Base-by-base conservation (phyloP, 2,329 filamentous ascomycete species). In the Sporothrix sp. region DNA sequence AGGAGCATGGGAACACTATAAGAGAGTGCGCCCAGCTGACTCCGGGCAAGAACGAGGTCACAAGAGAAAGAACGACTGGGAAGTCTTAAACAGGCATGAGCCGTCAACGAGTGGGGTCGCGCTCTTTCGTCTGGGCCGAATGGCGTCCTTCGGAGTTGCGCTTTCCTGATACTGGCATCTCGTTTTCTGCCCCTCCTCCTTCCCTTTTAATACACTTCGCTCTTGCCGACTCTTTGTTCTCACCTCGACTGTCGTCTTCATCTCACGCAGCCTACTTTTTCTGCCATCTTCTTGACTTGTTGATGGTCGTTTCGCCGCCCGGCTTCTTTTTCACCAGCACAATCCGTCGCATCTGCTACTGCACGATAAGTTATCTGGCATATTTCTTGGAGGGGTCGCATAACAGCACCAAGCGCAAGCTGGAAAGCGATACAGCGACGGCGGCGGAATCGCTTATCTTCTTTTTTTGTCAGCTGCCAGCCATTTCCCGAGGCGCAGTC, bases 331-430 rank as follows among this genome's bases (percentile, higher is more conserved):
- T 35, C 38, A 14, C 33, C 32, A 27, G 44, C 44, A 46, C 43
- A 30, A 38, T 37, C 25, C 35, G 21, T 25, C 14, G 35, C 16
- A 48, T 25, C 38, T 14, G 35, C 23, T 7, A 20, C 27, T 33
- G 42, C 42, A 28, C 28, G 33, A n/a, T 36, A 33, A 33, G 20
- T 40, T 40, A 33, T 49, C 30, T 18, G 14, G 11, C 18, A 20
- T n/a, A n/a, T n/a, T n/a, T n/a, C 4, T 18, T 42, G 47, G 37
- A 49, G 47, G 47, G 47, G 47, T 49, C 37, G 47, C 27, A 33
- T 25, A 21, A 27, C 16, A 20, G 5, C 9, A 48, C 21, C 33
- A 23, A 4, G 37, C 27, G 16, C 37, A 10, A 23, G 40, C 47
- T 37, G 37, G 13, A 42, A 49, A 42, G 47, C 47, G 37, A 44